Evolutionary conservation across 345 rosid species (phyloP), one percentile per base, ranked within the genome.

Genomic region (Melaleuca quinquenervia): DNA sequence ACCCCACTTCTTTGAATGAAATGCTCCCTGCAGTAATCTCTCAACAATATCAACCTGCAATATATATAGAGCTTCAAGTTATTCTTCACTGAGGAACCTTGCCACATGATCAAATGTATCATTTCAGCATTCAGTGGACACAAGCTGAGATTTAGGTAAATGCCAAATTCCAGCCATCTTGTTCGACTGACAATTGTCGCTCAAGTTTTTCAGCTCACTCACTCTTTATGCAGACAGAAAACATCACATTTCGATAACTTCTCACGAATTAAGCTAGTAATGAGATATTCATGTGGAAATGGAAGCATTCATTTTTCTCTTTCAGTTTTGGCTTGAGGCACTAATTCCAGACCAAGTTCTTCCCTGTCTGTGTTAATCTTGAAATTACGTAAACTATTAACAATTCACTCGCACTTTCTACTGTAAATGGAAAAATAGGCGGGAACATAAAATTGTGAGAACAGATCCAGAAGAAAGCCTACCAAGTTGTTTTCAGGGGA

Each of bases 401-500:
- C 24, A 70, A 36, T 36, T 48, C 78, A 70, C 7, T 70, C 24
- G 48, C 78, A 70, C 18, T 70, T 70, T 64, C 24, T 70, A 18
- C 45, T 14, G 54, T 74, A 18, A 5, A 14, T 24, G 49, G 84
- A 55, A 82, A 64, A 58, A 32, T 58, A 44, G 44, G 21, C 27
- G 0, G 24, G 75, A 56, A 84, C 27, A 48, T 13, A 44, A 84
- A 60, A 58, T 20, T 29, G 45, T n/a, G 24, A 36, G 20, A 64
- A 22, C 32, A 70, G 78, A 70, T 36, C 84, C 83, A 62, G 11
- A 36, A 83, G 56, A 55, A 78, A n/a, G 24, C 64, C 50, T 89
- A 91, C 93, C 94, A 90, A 87, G 90, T 92, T 93, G 85, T 92
- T 90, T 90, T 91, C 86, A 1, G 94, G 93, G 15, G 93, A 93